Evolutionary conservation across 2,329 filamentous ascomycete genomes (phyloP), one percentile per base, ranked within the genome.

Genomic region (Monosporascus sp.): DNA sequence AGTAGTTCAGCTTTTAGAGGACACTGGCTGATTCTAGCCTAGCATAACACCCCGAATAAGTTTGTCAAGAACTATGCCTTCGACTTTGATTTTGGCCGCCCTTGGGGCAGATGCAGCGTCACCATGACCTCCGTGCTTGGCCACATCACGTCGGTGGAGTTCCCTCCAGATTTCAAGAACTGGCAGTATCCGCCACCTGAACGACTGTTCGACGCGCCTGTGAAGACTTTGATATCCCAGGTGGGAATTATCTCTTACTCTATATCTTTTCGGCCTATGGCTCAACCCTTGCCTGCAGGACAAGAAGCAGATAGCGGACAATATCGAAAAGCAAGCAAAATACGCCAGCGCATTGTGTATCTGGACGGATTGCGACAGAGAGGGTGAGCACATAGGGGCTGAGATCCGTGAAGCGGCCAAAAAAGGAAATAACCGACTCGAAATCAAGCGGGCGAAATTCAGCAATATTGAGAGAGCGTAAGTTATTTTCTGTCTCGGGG

Each of bases 311-410:
- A 87, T 99, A 57, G 91, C 92, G 9, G 79, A 85, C 35, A 99
- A 99, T 65, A 94, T 99, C 63, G 82, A 87, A 60, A 75, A 80
- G 1, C 87, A 96, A 69, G 93, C 94, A 18, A 80, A 80, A 55
- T 80, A 81, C 66, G 80, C 85, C n/a, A 81, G 79, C 52, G 83
- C 86, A 14, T 77, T 99, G 35, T 93, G 95, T 70, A 97, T 99
- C 62, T 99, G 94, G 94, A 99, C 94, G 1, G 94, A 99, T 78
- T 97, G 94, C 71, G 94, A 99, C 76, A 85, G 92, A 52, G 94
- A 99, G 77, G 94, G 94, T 37, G 94, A 99, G 69, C 89, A 97
- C 66, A 99, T 99, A 60, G 94, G 94, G 6, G 81, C 88, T 39
- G 93, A 99, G 69, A 93, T 99, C 55, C 85, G 90, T 45, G 82